phyloP scores from a whole-genome alignment of 2,329 filamentous ascomycete genomes.

The Elsinoe arachidis region DNA sequence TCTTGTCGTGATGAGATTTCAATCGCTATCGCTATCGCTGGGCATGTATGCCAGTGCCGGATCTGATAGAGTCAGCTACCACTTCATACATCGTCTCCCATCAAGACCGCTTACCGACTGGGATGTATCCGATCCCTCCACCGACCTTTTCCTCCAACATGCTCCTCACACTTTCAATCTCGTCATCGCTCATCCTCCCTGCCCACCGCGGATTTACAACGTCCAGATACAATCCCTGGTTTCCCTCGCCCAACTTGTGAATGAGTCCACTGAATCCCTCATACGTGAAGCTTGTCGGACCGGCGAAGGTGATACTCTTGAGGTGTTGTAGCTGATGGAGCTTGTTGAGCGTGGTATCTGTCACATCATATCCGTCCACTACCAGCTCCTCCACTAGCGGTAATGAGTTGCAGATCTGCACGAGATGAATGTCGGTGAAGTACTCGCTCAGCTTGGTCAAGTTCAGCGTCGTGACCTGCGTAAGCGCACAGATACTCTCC shows the following conservation, averaged over 20 bases:
- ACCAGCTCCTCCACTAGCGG: conserved; percentile 47
- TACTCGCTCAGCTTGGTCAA: conserved; percentile 45
- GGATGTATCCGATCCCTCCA: conserved; percentile 37
- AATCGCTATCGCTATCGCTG: conserved; percentile 7
- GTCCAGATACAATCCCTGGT: conserved; percentile 26
- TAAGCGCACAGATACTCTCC: conserved; percentile 44
- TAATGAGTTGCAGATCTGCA: conserved; percentile 38
- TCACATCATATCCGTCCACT: conserved; percentile 47
- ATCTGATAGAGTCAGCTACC: conserved; percentile 4
- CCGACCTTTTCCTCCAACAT: conserved; percentile 32
- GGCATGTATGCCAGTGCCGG: background rate
- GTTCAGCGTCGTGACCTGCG: conserved; percentile 45
- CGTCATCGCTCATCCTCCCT: conserved; percentile 18
- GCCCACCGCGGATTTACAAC: conserved; percentile 3
- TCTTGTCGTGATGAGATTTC: background rate
- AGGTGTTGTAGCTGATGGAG: conserved; percentile 43
- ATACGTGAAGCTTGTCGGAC: conserved; percentile 47
- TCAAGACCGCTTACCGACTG: conserved; percentile 12
- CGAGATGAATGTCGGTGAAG: conserved; percentile 44
- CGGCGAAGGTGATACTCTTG: conserved; percentile 45
- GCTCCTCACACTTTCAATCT: conserved; percentile 31
- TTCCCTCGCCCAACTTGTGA: conserved; percentile 31
- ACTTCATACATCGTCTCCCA: no score
- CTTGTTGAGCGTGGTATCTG: conserved; percentile 39
- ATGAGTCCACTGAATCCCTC: conserved; percentile 42